Percentiles rank a stretch among this genome's conserved stretches.
Conservation (phyloP, 2,329 filamentous ascomycete species). For the Monosporascus sp. region DNA sequence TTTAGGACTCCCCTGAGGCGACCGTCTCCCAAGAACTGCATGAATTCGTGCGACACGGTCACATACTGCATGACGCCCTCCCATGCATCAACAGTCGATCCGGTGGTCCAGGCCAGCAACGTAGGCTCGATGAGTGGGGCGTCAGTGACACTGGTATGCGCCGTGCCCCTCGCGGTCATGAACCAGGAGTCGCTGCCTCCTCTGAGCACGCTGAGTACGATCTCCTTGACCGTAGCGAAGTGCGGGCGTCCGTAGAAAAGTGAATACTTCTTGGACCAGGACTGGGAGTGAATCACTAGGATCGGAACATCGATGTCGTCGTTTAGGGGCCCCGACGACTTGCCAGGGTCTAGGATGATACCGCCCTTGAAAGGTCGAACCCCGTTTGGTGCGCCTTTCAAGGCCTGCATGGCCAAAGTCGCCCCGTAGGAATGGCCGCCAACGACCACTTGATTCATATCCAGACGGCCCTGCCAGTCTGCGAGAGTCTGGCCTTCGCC, state of each 20-base stretch:
- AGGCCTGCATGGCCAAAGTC: slow-evolving; percentile 54
- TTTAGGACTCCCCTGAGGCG: slow-evolving; percentile 44
- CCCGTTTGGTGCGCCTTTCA: slow-evolving; percentile 42
- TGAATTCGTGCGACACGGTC: slow-evolving; percentile 50
- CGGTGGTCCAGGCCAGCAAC: slow-evolving; percentile 56
- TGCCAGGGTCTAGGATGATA: slow-evolving; percentile 62
- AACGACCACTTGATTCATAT: slow-evolving; percentile 49
- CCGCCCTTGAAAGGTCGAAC: slow-evolving; percentile 46
- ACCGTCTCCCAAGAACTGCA: slow-evolving; percentile 39
- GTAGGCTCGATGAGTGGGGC: slow-evolving; percentile 59
- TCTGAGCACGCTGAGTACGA: slow-evolving; percentile 42
- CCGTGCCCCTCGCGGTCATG: slow-evolving; percentile 46
- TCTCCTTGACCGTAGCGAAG: slow-evolving; percentile 55
- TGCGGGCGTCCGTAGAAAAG: slow-evolving; percentile 59
- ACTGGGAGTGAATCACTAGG: slow-evolving; percentile 57
- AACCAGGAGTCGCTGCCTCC: slow-evolving; percentile 46
- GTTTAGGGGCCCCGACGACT: slow-evolving; percentile 57
- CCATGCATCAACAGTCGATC: slow-evolving; percentile 50
- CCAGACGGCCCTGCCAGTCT: slow-evolving; percentile 48
- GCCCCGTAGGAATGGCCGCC: slow-evolving; percentile 63
- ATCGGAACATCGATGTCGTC: slow-evolving; percentile 51
- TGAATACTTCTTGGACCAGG: slow-evolving; percentile 53
- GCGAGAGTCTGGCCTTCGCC: slow-evolving; percentile 40
- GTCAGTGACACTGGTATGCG: slow-evolving; percentile 61
- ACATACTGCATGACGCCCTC: slow-evolving; percentile 57